Conservation (phyloP, 2,329 filamentous ascomycete genomes). For the Colletotrichum destructivum region DNA sequence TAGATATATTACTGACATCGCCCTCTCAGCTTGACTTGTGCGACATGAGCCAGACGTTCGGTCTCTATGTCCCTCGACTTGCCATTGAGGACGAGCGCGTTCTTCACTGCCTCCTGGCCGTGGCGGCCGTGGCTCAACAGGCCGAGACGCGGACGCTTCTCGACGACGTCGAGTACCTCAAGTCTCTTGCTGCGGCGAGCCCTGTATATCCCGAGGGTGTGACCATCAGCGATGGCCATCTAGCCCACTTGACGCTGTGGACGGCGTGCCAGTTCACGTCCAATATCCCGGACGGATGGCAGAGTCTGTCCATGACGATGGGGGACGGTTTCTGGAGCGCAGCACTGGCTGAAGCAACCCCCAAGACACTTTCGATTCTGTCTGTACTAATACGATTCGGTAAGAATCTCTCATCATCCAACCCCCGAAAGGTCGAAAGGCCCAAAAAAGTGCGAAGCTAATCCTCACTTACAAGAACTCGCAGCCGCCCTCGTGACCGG, state of each 20-base stretch:
- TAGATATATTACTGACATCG: not conserved
- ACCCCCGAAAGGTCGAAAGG: not conserved
- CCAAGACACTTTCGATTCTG: slow-evolving; percentile 35
- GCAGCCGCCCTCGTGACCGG: slow-evolving; percentile 49
- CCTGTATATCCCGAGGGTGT: not conserved
- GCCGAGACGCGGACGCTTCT: not conserved
- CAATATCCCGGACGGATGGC: slow-evolving; percentile 24
- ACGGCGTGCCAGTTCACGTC: slow-evolving; percentile 31
- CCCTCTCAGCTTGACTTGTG: slow-evolving; percentile 57
- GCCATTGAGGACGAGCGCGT: slow-evolving; percentile 47
- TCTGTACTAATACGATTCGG: slow-evolving; percentile 48
- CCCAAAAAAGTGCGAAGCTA: not conserved
- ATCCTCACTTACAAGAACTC: slow-evolving; percentile 45
- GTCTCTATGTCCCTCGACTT: slow-evolving; percentile 53
- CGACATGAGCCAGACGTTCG: slow-evolving; percentile 58
- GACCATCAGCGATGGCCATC: slow-evolving; percentile 17
- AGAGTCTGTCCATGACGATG: slow-evolving; percentile 8
- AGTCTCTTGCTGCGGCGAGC: slow-evolving; percentile 14
- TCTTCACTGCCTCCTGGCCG: slow-evolving; percentile 47
- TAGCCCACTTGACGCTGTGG: slow-evolving; percentile 21
- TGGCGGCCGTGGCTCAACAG: slow-evolving; percentile 34
- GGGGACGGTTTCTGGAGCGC: slow-evolving; percentile 22
- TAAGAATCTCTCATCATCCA: slow-evolving; percentile 30
- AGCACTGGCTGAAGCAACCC: slow-evolving; percentile 18
- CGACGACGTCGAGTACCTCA: slow-evolving; percentile 23